These are phyloP conservation scores for Trametes punicea DNA, from an alignment of 768 basidiomycete species.

Conservation along the genomic window DNA sequence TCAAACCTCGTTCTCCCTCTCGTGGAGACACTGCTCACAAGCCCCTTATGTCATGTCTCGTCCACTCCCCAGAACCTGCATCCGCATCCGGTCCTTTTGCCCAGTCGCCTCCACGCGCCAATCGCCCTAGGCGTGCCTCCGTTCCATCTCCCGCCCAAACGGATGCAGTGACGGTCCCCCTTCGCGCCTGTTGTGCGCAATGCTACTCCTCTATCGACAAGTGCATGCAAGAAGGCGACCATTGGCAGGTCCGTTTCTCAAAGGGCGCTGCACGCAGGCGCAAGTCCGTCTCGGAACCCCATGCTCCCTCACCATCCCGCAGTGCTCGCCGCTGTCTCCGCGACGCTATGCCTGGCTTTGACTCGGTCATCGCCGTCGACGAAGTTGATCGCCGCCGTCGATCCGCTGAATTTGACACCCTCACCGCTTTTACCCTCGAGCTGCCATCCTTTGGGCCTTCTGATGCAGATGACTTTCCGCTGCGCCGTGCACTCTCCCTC, in stretches of 20 bases:
- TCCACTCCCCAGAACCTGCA: constrained; percentile 38
- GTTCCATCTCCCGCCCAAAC: constrained; percentile 23
- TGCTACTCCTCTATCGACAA: constrained; percentile 61
- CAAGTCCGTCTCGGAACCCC: constrained; percentile 29
- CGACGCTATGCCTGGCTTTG: constrained; percentile 22
- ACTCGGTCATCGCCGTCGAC: constrained; percentile 49
- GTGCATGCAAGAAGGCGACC: constrained; percentile 48
- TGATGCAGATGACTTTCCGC: background rate
- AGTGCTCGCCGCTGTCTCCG: constrained; percentile 21
- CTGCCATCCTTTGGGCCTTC: background rate
- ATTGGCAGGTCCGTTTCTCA: constrained; percentile 63
- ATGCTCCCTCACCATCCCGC: constrained; percentile 11
- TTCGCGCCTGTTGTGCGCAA: constrained; percentile 67
- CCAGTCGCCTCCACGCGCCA: constrained; percentile 7
- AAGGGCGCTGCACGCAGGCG: constrained; percentile 59
- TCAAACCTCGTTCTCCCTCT: constrained; percentile 33
- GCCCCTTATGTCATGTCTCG: constrained; percentile 48
- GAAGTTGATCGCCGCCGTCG: constrained; percentile 60
- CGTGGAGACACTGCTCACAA: constrained; percentile 35
- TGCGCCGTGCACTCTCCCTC: constrained; percentile 16
- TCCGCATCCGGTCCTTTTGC: constrained; percentile 13
- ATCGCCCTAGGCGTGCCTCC: constrained; percentile 18
- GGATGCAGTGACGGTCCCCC: constrained; percentile 52
- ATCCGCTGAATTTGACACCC: constrained; percentile 25
- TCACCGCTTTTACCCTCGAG: constrained; percentile 6